phyloP scores from a whole-genome alignment of 768 basidiomycete species.

The Brasilioporus rufonigricans region DNA sequence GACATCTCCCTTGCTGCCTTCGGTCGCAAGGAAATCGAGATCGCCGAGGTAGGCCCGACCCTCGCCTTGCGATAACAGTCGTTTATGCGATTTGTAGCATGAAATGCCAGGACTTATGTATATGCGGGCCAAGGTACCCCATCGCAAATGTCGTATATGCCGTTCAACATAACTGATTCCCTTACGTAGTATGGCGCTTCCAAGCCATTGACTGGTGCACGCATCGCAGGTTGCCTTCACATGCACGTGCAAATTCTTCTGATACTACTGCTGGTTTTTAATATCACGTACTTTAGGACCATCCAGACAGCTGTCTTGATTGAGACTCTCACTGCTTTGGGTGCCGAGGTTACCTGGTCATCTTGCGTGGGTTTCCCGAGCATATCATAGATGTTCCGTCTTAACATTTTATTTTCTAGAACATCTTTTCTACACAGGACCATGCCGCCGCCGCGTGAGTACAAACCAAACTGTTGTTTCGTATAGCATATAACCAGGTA shows the following conservation, averaged over 20 bases:
- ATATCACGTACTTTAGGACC: constrained; percentile 59
- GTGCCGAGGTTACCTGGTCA: constrained; percentile 98
- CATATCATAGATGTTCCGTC: not conserved
- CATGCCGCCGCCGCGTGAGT: constrained; percentile 96
- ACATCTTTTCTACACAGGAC: constrained; percentile 99
- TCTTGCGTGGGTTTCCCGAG: constrained; percentile 69
- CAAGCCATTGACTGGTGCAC: constrained; percentile 90
- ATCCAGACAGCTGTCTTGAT: constrained; percentile 99
- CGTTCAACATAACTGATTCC: constrained; percentile 12
- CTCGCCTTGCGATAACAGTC: constrained; percentile 9
- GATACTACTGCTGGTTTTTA: not conserved
- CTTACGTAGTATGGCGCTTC: constrained; percentile 63
- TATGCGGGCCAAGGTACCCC: constrained; percentile 77
- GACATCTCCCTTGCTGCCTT: constrained; percentile 98
- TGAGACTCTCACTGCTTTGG: constrained; percentile 92
- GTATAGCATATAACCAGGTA: not conserved
- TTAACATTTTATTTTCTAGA: constrained; percentile 43
- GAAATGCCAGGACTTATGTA: constrained; percentile 97
- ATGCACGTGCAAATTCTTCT: constrained; percentile 55
- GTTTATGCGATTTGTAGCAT: constrained; percentile 47
- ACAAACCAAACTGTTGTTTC: not conserved
- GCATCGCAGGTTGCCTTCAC: constrained; percentile 97
- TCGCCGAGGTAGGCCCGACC: constrained; percentile 78
- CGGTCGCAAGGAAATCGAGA: constrained; percentile 99
- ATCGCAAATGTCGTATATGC: not conserved